A percentile compares a stretch with the other conserved stretches of the same genome.
Evolutionary conservation across 805 yeast genomes (phyloP).

Genomic region (Saturnispora dispora): DNA sequence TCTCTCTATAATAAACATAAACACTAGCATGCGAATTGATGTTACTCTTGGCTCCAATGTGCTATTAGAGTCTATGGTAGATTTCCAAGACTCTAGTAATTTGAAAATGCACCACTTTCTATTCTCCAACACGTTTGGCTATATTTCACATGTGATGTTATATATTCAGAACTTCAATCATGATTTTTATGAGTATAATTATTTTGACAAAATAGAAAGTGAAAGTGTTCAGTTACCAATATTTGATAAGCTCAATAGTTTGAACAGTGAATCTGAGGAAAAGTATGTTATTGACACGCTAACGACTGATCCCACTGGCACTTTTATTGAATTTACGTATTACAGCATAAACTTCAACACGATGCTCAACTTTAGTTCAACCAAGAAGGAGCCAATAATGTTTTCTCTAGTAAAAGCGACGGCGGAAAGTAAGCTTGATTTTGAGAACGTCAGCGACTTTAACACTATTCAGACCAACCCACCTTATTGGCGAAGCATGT

Average conservation of each 20-base stretch:
- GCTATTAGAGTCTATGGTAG: constrained; percentile 6
- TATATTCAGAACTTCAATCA: not conserved
- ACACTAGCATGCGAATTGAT: not conserved
- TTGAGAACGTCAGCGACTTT: constrained; percentile 1
- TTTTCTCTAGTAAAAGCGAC: constrained; percentile 1
- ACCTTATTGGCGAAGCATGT: constrained; percentile 8
- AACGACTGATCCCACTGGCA: constrained; percentile 10
- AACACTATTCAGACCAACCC: constrained; percentile 12
- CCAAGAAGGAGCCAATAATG: constrained; percentile 6
- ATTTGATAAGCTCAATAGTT: constrained; percentile 11
- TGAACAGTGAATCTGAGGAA: constrained; percentile 7
- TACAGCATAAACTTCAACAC: constrained; percentile 4
- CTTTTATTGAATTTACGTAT: constrained; percentile 8
- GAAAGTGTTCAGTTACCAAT: constrained; percentile 9
- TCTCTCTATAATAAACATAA: not conserved
- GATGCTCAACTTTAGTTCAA: not conserved
- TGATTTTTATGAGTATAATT: constrained; percentile 6
- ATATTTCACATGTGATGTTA: constrained; percentile 7
- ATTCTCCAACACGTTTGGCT: constrained; percentile 10
- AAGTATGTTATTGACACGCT: constrained; percentile 8
- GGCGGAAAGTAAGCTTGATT: not conserved
- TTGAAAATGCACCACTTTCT: constrained; percentile 1
- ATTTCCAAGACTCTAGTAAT: not conserved
- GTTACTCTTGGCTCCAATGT: not conserved
- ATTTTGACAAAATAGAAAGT: constrained; percentile 6